Conservation (phyloP, 2,329 filamentous ascomycete genomes). For the Zymoseptoria tritici region DNA sequence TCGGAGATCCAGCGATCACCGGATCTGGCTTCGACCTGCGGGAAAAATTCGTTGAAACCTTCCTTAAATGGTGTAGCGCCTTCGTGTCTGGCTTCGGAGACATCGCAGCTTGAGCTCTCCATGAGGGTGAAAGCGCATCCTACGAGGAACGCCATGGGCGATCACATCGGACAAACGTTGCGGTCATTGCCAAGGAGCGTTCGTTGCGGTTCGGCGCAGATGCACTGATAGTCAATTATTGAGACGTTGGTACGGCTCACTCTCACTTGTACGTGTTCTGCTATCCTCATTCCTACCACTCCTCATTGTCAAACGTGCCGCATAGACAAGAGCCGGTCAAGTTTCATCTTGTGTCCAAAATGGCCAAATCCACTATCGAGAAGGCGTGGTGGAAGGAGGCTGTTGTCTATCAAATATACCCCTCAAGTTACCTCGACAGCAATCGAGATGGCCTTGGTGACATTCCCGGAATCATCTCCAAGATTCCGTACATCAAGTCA, state of each 20-base stretch:
- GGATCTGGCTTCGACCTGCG: too few relatives aligned
- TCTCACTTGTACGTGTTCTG: background rate
- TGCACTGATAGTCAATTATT: background rate
- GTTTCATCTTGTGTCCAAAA: background rate
- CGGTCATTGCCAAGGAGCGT: background rate
- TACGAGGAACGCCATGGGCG: too few relatives aligned
- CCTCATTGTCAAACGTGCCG: background rate
- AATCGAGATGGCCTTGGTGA: slow-evolving; percentile 55
- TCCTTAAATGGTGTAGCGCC: too few relatives aligned
- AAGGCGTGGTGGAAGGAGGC: slow-evolving; percentile 33
- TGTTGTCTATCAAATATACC: slow-evolving; percentile 46
- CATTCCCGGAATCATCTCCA: slow-evolving; percentile 55
- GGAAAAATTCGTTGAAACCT: too few relatives aligned
- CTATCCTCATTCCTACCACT: background rate
- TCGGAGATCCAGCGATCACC: too few relatives aligned
- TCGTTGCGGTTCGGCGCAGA: background rate
- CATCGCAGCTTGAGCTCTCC: too few relatives aligned
- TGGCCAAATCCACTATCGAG: background rate
- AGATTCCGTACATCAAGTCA: slow-evolving; percentile 52
- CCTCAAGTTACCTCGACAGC: slow-evolving; percentile 49
- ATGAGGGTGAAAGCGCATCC: too few relatives aligned
- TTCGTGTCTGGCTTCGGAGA: too few relatives aligned
- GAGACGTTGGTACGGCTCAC: background rate
- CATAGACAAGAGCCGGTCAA: background rate
- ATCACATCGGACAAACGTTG: too few relatives aligned